These are phyloP conservation scores for Ganoderma multipileum DNA, from an alignment of 1,284 basidiomycete genomes.

Conservation along the genomic window DNA sequence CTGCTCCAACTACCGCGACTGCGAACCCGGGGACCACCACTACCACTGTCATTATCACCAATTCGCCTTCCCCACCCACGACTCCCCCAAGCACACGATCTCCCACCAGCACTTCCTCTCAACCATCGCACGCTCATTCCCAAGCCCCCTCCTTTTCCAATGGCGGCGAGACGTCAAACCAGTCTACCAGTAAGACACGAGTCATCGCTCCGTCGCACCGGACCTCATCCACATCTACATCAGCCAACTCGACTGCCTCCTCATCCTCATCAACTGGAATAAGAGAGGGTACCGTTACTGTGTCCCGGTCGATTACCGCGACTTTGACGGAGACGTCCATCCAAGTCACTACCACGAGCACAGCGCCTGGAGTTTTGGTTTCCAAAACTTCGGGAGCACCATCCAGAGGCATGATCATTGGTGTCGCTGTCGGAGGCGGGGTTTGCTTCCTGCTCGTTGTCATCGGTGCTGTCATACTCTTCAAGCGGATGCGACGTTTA, in stretches of 20 bases:
- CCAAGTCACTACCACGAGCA: neutral
- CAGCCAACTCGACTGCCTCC: neutral
- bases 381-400: neutral
- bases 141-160: neutral
- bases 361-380: neutral
- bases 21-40: neutral
- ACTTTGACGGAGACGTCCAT: slow-evolving; percentile 1
- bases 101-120: neutral
- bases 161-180: neutral
- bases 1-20: neutral
- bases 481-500: neutral
- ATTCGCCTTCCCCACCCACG: neutral
- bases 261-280: neutral
- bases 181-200: neutral
- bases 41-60: neutral
- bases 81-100: neutral
- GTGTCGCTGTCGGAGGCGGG: neutral
- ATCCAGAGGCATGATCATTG: slow-evolving; percentile 1
- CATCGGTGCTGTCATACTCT: neutral
- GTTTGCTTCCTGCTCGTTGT: neutral
- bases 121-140: neutral
- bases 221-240: neutral
- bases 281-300: neutral
- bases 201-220: neutral
- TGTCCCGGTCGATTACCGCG: neutral